Evolutionary conservation across 2,329 filamentous ascomycete genomes (phyloP).

Genomic region (Drechslerella dactyloides): DNA sequence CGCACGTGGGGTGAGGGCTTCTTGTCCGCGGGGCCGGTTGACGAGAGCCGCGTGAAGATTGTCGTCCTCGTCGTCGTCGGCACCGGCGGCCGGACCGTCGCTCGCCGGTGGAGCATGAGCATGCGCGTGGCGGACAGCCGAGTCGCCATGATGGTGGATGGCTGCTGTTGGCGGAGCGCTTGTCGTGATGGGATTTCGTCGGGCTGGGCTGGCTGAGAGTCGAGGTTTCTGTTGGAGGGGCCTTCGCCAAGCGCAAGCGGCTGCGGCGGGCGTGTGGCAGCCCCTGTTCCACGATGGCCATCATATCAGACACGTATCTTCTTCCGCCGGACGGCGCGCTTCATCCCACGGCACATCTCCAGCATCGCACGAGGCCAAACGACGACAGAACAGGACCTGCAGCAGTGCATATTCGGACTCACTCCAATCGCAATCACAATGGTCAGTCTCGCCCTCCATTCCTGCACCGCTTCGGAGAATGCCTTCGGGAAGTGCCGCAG

Average conservation of each 20-base stretch:
- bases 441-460: constrained; percentile 6
- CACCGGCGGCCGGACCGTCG: constrained; percentile 1
- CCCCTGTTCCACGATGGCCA: constrained; percentile 1
- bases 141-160: constrained; percentile 49
- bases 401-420: background rate
- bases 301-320: constrained; percentile 48
- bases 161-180: background rate
- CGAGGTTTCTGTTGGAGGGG: background rate
- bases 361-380: background rate
- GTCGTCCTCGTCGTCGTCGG: too few relatives aligned
- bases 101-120: constrained; percentile 9
- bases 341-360: background rate
- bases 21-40: constrained; percentile 12
- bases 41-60: background rate
- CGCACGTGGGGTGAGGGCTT: constrained; percentile 48
- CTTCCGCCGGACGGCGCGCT: constrained; percentile 16
- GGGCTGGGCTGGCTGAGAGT: constrained; percentile 10
- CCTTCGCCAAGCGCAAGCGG: constrained; percentile 14
- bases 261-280: constrained; percentile 8
- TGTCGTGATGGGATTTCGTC: constrained; percentile 5
- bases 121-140: constrained; percentile 20
- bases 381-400: background rate
- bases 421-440: constrained; percentile 20
- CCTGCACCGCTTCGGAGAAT: background rate
- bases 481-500: background rate